A percentile compares a stretch with the other conserved stretches of the same genome.
Conservation (phyloP, 2,329 filamentous ascomycete species). For the Aphanoascus verrucosus region DNA sequence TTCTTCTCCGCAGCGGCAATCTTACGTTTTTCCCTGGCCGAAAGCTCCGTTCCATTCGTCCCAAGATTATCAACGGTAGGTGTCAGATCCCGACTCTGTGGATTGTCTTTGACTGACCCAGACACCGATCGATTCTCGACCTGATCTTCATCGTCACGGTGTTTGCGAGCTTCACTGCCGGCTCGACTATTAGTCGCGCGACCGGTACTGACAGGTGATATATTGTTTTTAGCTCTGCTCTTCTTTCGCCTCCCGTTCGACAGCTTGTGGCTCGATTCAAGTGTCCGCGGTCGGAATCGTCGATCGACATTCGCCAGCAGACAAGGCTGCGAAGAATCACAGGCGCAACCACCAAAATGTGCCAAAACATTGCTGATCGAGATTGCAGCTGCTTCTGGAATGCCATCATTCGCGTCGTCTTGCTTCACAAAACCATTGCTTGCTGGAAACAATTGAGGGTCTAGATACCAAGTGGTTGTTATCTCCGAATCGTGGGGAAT, state of each 20-base stretch:
- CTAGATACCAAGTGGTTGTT: slow-evolving; percentile 41
- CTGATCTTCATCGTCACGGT: slow-evolving; percentile 45
- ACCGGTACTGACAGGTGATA: slow-evolving; percentile 46
- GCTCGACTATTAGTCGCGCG: slow-evolving; percentile 47
- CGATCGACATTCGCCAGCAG: slow-evolving; percentile 36
- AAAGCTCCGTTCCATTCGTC: slow-evolving; percentile 41
- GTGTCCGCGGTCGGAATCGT: slow-evolving; percentile 27
- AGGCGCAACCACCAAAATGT: slow-evolving; percentile 42
- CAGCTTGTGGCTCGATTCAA: slow-evolving; percentile 31
- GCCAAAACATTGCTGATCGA: slow-evolving; percentile 40
- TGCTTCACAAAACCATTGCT: slow-evolving; percentile 34
- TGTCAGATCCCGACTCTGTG: slow-evolving; percentile 51
- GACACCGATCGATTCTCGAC: slow-evolving; percentile 48
- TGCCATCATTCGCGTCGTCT: slow-evolving; percentile 29
- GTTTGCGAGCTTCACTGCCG: slow-evolving; percentile 46
- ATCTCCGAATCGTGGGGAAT: slow-evolving; percentile 50
- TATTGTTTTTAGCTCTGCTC: slow-evolving; percentile 35
- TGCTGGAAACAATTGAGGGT: slow-evolving; percentile 30
- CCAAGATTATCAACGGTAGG: slow-evolving; percentile 41
- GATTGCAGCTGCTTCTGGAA: slow-evolving; percentile 33
- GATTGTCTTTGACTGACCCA: slow-evolving; percentile 46
- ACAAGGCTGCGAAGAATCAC: slow-evolving; percentile 30
- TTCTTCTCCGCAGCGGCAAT: slow-evolving; percentile 52
- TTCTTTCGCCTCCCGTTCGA: slow-evolving; percentile 40
- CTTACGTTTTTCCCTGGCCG: slow-evolving; percentile 52